These are phyloP conservation scores for Thelonectria olida DNA, from an alignment of 2,329 filamentous ascomycete species.

Conservation along the genomic window DNA sequence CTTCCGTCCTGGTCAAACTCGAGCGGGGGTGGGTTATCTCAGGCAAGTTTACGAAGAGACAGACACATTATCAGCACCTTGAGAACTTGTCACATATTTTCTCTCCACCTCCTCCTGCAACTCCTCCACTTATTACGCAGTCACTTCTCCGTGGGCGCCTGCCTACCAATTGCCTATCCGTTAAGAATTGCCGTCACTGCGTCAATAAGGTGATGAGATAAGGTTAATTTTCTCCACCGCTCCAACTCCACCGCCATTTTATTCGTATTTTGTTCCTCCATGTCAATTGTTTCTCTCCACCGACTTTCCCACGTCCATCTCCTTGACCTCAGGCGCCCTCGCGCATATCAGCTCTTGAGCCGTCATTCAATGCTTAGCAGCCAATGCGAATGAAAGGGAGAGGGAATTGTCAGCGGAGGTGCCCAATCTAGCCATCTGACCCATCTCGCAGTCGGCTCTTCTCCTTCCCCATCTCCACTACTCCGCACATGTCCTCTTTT, in stretches of 20 bases:
- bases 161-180: not conserved
- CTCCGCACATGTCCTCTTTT: conserved; percentile 33
- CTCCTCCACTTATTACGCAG: not conserved
- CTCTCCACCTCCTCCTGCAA: not conserved
- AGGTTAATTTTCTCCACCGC: conserved; percentile 22
- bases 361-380: not conserved
- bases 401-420: not conserved
- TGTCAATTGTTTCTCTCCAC: not conserved
- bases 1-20: not conserved
- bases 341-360: not conserved
- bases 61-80: not conserved
- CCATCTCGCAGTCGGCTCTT: conserved; percentile 18
- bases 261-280: not conserved
- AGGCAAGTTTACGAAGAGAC: not conserved
- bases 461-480: conserved; percentile 28
- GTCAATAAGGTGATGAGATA: conserved; percentile 23
- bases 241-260: conserved; percentile 2
- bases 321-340: not conserved
- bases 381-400: not conserved
- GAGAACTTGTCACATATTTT: not conserved
- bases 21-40: not conserved
- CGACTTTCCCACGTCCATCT: not conserved
- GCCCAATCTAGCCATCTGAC: conserved; percentile 17
- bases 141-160: not conserved
- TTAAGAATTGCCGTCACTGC: not conserved